A percentile compares a stretch with the other conserved stretches of the same genome.
phyloP scores from a whole-genome alignment of 495 filamentous ascomycete species.

The Penicillium paxilli region DNA sequence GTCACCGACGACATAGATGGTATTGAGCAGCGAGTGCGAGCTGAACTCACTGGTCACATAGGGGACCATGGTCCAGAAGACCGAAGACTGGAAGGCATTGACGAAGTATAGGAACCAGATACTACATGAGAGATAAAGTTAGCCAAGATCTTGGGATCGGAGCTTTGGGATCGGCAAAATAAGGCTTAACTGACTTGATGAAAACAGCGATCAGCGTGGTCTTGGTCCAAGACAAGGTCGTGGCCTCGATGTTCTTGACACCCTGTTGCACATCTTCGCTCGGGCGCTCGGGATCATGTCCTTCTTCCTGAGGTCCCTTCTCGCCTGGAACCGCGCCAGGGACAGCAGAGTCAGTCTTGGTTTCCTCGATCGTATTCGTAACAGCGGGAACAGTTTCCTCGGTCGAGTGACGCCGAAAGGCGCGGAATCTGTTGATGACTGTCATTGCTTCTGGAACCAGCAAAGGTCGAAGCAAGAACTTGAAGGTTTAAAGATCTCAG shows the following conservation, averaged over 20 bases:
- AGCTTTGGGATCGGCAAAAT: neutral
- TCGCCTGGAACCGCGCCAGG: slow-evolving; percentile 1
- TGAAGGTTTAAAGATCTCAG: slow-evolving; percentile 1
- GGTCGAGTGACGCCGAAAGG: slow-evolving; percentile 13
- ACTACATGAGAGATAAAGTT: slow-evolving; percentile 18
- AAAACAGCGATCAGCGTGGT: slow-evolving; percentile 41
- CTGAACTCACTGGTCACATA: slow-evolving; percentile 52
- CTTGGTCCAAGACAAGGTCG: slow-evolving; percentile 43
- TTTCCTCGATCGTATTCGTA: neutral
- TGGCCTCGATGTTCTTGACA: slow-evolving; percentile 45
- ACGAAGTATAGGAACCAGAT: slow-evolving; percentile 52
- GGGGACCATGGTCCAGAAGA: slow-evolving; percentile 29
- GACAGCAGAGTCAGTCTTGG: slow-evolving; percentile 5
- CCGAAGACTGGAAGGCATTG: slow-evolving; percentile 40
- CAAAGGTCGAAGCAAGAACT: neutral
- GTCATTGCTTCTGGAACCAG: neutral
- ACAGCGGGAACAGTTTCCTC: slow-evolving; percentile 6
- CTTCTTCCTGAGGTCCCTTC: neutral
- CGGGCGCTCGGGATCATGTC: neutral
- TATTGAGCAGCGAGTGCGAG: slow-evolving; percentile 57
- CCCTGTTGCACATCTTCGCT: slow-evolving; percentile 36
- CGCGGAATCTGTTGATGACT: slow-evolving; percentile 8
- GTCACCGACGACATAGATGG: slow-evolving; percentile 55
- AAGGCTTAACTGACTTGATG: slow-evolving; percentile 26
- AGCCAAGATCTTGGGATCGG: neutral